Evolutionary conservation across 371 early-diverging fungal species (phyloP), one percentile per base, ranked within the genome.

Genomic region (Furculomyces boomerangus): DNA sequence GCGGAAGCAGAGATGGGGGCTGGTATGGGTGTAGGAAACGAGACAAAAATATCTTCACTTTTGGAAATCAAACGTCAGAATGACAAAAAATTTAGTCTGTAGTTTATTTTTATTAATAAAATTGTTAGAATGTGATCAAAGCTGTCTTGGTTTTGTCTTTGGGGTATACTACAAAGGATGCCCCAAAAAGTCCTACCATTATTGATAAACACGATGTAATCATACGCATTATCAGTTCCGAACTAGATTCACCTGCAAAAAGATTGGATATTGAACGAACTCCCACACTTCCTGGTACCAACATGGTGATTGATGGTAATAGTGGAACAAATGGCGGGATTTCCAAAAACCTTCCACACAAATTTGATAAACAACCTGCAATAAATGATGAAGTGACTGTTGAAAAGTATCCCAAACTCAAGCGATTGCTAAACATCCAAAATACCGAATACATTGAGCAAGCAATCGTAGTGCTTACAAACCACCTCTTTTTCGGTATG

Each of bases 1-100:
- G 77, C 79, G 65, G 93, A 93, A 67, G 90, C 90, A 45, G 86
- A 86, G 60, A 74, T 72, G 0, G 86, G 86, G 3, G 84, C 71
- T 18, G 87, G 87, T 20, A 63, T 86, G 53, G 61, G 58, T 31
- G 60, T 60, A 2, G 56, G 51, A 24, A 50, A 55, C 37, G 20
- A 29, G 10, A 27, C 66, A 2, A 30, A 37, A 24, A 25, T 53
- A 30, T 35, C 31, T n/a, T 43, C 43, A n/a, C 22, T 43, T n/a
- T n/a, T 43, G 3, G 22, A 3, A 22, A 10, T 43, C 3, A 43
- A 43, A 43, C 7, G 43, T 3, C 5, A 43, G 22, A 43, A 43
- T 20, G 43, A 43, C n/a, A n/a, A n/a, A n/a, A n/a, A n/a, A n/a
- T n/a, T n/a, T n/a, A n/a, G n/a, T n/a, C n/a, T n/a, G n/a, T n/a